Conservation (phyloP, 2,329 filamentous ascomycete species). For the Gliomastix tumulicola region DNA sequence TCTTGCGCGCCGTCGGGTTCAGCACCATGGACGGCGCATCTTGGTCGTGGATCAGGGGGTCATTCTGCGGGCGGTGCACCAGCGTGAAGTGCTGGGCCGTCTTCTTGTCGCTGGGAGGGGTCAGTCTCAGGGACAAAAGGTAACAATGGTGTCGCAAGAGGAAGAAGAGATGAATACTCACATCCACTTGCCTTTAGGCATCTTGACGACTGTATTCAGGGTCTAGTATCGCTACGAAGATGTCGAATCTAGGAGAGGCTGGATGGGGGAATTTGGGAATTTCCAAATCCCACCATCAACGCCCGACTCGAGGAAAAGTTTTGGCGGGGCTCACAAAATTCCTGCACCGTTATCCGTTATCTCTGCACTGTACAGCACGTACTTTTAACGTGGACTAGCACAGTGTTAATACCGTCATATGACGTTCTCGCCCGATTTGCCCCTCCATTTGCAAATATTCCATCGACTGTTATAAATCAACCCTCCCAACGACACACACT, state of each 20-base stretch:
- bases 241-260: neutral
- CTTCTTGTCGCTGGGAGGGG: conserved; percentile 67
- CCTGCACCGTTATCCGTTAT: conserved; percentile 5
- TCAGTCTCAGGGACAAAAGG: neutral
- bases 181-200: conserved; percentile 72
- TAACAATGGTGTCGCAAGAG: conserved; percentile 11
- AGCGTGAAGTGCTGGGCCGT: conserved; percentile 87
- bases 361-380: neutral
- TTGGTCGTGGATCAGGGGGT: conserved; percentile 91
- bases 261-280: neutral
- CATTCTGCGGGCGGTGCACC: conserved; percentile 93
- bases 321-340: neutral
- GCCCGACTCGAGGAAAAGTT: neutral
- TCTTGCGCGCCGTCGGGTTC: conserved; percentile 50
- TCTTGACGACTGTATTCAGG: conserved; percentile 38
- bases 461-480: conserved; percentile 1
- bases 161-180: conserved; percentile 14
- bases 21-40: conserved; percentile 86
- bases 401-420: conserved; percentile 2
- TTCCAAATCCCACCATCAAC: neutral
- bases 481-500: conserved; percentile 1
- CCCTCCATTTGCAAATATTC: conserved; percentile 3
- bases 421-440: conserved; percentile 3
- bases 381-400: neutral
- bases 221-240: neutral